Conservation (phyloP, 176 grass and related monocot species). For the Pharus latifolius region DNA sequence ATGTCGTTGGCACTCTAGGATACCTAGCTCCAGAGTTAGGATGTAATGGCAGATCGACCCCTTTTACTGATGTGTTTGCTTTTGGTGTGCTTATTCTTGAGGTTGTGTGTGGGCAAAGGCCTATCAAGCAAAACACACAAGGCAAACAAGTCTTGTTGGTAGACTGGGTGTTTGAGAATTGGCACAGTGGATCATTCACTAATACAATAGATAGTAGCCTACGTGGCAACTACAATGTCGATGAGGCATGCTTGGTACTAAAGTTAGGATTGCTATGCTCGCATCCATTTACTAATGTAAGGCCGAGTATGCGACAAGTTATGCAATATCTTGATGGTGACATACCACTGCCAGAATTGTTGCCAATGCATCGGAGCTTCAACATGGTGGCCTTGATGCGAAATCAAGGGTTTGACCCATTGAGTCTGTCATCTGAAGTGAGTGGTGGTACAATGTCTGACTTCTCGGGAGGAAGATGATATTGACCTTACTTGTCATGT, state of each 20-base stretch:
- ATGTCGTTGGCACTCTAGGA: constrained; percentile 1
- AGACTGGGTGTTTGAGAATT: constrained; percentile 8
- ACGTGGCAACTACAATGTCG: neutral
- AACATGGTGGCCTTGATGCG: neutral
- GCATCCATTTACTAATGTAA: neutral
- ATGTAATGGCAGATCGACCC: neutral
- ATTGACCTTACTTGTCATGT: neutral
- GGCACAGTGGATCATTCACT: neutral
- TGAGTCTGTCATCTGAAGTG: neutral
- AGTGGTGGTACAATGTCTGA: neutral
- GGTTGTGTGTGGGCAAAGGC: constrained; percentile 1
- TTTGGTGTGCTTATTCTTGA: constrained; percentile 13
- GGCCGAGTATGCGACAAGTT: neutral
- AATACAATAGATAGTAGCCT: neutral
- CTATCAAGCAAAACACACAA: neutral
- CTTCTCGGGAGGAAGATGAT: neutral
- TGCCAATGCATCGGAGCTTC: neutral
- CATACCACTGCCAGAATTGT: neutral
- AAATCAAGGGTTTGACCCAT: neutral
- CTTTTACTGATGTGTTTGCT: neutral
- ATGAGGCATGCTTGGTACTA: neutral
- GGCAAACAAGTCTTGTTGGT: neutral
- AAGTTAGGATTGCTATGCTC: neutral
- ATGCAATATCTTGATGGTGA: neutral
- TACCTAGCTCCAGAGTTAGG: neutral